phyloP scores from a whole-genome alignment of 768 basidiomycete species.

The Mycena rebaudengoi region DNA sequence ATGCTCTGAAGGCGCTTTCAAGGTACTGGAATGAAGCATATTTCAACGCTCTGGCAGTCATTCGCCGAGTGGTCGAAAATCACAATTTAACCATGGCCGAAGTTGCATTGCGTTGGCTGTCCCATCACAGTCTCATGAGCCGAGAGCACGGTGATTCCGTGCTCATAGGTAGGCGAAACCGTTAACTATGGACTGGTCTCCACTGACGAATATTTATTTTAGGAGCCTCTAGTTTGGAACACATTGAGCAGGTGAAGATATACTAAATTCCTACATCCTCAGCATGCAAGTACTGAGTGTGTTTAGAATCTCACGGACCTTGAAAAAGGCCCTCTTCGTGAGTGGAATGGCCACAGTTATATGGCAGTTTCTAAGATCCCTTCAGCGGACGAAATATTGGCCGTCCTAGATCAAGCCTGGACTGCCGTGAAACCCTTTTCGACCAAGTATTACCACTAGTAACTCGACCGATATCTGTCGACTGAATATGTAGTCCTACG shows the following conservation, averaged over 20 bases:
- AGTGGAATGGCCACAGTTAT: constrained; percentile 21
- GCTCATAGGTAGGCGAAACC: constrained; percentile 54
- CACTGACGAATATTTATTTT: not conserved
- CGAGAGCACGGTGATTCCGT: constrained; percentile 58
- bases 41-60: constrained; percentile 56
- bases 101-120: constrained; percentile 68
- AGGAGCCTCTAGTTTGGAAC: constrained; percentile 58
- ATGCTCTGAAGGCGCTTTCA: not conserved
- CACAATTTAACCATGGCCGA: constrained; percentile 59
- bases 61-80: constrained; percentile 54
- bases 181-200: too few relatives aligned
- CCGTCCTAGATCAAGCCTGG: constrained; percentile 63
- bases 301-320: constrained; percentile 56
- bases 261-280: not conserved
- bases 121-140: constrained; percentile 62
- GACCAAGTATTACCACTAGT: constrained; percentile 46
- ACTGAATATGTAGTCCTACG: constrained; percentile 24
- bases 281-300: not conserved
- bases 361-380: not conserved
- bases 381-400: constrained; percentile 59
- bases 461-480: not conserved
- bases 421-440: constrained; percentile 49
- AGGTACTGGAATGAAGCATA: constrained; percentile 65
- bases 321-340: constrained; percentile 66
- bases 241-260: constrained; percentile 64